Evolutionary conservation across 208 protist species (phyloP).

Genomic region (Wallacemonas rigidus): DNA sequence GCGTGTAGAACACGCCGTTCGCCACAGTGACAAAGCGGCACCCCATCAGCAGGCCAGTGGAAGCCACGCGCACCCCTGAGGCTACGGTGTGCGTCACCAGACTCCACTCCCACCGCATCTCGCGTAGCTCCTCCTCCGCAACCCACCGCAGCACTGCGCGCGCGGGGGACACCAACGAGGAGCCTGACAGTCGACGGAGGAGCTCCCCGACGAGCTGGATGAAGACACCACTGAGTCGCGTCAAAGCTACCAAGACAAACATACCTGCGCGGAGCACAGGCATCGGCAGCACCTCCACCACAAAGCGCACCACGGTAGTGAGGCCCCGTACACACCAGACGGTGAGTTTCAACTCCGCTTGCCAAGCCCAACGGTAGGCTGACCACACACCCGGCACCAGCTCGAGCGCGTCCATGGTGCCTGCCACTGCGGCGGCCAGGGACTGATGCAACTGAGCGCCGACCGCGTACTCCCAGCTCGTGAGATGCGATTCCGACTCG

Average conservation of each 20-base stretch:
- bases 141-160: slow-evolving; percentile 7
- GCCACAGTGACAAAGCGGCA: neutral
- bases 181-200: neutral
- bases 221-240: neutral
- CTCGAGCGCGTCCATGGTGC: slow-evolving; percentile 47
- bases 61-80: neutral
- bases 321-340: slow-evolving; percentile 16
- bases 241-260: neutral
- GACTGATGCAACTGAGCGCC: slow-evolving; percentile 32
- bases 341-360: slow-evolving; percentile 49
- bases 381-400: slow-evolving; percentile 66
- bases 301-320: slow-evolving; percentile 7
- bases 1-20: neutral
- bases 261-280: neutral
- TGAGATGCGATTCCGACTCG: neutral
- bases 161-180: slow-evolving; percentile 13
- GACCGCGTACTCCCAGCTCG: slow-evolving; percentile 4
- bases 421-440: slow-evolving; percentile 24
- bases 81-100: slow-evolving; percentile 15
- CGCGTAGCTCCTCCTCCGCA: slow-evolving; percentile 24
- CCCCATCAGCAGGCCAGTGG: neutral
- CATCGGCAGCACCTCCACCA: slow-evolving; percentile 2
- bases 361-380: slow-evolving; percentile 44
- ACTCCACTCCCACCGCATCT: slow-evolving; percentile 37
- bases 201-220: slow-evolving; percentile 8